Evolutionary conservation across 495 filamentous ascomycete genomes (phyloP), one percentile per base, ranked within the genome.

Genomic region (Hypoxylon cercidicola): DNA sequence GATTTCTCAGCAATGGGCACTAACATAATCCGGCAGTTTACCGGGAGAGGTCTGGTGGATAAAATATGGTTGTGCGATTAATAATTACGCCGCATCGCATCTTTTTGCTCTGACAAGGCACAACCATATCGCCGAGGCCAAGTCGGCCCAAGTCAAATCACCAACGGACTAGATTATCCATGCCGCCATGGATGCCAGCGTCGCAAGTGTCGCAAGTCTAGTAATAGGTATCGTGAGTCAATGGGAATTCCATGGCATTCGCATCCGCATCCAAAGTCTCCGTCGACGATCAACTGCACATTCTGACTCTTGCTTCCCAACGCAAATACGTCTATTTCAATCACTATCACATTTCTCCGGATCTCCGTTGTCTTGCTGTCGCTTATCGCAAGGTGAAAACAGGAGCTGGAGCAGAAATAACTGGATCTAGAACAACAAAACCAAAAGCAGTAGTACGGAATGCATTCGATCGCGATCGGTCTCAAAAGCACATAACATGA

Each of bases 1-100:
- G 60, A 68, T 68, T 64, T 55, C 45, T 68, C 55, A 68, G 44
- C 54, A 65, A 68, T 56, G 35, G 15, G 35, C 49, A 57, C 30
- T 32, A 32, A 32, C 57, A 68, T 62, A 54, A 62, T 50, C 43
- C 53, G 32, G 32, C 34, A 37, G 9, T 53, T 16, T 20, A 46
- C 32, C 49, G 58, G 47, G 30, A 55, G 52, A 43, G 64, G 35
- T 34, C 46, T 55, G 41, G 54, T 45, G 55, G 32, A 19, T 20
- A 41, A 32, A 32, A 32, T 2, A 9, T 6, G 4, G 19, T 12
- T 30, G 15, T 9, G 30, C 18, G 37, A 62, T 62, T 62, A 62
- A 62, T 62, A 55, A 62, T 62, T 48, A 16, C 6, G 51, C 43
- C 51, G 41, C 16, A 41, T 49, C 18, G 34, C 34, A 62, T 19